Base-by-base conservation (phyloP, 805 yeast genomes). In the Barnettozyma siamensis region DNA sequence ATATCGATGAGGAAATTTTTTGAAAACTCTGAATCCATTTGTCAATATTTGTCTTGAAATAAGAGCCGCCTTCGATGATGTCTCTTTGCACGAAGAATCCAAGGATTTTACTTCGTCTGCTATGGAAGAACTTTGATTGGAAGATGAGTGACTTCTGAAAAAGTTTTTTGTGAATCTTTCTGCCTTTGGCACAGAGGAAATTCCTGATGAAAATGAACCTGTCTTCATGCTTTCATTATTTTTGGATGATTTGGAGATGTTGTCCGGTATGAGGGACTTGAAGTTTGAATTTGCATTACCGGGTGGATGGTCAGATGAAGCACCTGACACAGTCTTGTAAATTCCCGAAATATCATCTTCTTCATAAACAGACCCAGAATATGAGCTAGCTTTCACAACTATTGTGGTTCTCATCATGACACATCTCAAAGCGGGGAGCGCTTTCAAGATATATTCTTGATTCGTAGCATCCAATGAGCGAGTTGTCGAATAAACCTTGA, bases 1-100 rank as follows among this genome's bases (percentile, higher is more conserved):
- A 45, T 62, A 64, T 20, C 60, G 42, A 38, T 60, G 64, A 27
- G 72, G 70, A 33, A 47, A 58, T 16, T 55, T 57, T 23, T 51
- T 55, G 44, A 60, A 66, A 4, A 62, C 49, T n/a, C 47, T 50
- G 19, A 63, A 44, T 7, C 63, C 48, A 40, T 62, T 64, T 4
- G 53, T 47, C 21, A 66, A 39, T 7, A 62, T 48, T 11, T 50
- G 56, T 33, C 60, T 49, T 4, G 60, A 50, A 4, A 47, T 24
- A 11, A 38, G 37, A n/a, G 53, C 48, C 12, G 35, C 18, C 31
- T 42, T 46, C 8, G 29, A 18, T 12, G 46, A 43, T 1, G 41
- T 18, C 11, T 47, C 51, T 26, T 43, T 47, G 3, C n/a, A n/a
- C 9, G 24, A 21, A 7, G 47, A 45, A 10, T 46, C 54, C 7